Conservation (phyloP, 1,284 basidiomycete genomes). For the Ceratobasidium papillatum region DNA sequence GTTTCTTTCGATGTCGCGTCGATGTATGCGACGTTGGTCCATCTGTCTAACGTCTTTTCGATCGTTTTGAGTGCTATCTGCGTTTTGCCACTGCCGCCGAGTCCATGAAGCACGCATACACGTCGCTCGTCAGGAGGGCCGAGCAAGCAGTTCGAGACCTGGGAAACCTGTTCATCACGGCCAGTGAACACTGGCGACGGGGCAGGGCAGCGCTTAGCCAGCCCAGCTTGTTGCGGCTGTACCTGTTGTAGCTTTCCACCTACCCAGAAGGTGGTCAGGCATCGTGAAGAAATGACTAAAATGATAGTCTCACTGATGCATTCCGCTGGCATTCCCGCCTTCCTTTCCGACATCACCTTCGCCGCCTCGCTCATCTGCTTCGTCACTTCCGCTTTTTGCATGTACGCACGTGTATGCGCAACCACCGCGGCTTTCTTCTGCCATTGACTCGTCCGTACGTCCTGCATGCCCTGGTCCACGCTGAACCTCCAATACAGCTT, state of each 20-base stretch:
- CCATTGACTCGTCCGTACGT: neutral
- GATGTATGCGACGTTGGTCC: conserved; percentile 18
- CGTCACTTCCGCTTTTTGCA: neutral
- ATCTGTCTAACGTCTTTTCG: neutral
- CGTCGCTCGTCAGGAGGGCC: neutral
- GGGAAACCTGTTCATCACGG: neutral
- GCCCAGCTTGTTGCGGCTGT: no score
- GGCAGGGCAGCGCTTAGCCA: neutral
- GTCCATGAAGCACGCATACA: conserved; percentile 21
- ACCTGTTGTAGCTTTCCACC: no score
- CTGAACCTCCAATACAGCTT: neutral
- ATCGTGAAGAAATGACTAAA: no score
- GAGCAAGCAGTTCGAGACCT: neutral
- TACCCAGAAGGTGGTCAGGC: no score
- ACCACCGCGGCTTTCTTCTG: neutral
- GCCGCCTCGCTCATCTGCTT: neutral
- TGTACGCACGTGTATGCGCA: neutral
- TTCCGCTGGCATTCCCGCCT: no score
- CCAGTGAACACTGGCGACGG: conserved; percentile 6
- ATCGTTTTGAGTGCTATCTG: conserved; percentile 12
- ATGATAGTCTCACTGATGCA: no score
- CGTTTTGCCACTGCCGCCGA: conserved; percentile 33
- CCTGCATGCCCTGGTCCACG: neutral
- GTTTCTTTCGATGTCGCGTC: conserved; percentile 27
- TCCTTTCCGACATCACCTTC: no score